These are phyloP conservation scores for Macaranga tanarius DNA, from an alignment of 441 rosid genomes.

Conservation along the genomic window DNA sequence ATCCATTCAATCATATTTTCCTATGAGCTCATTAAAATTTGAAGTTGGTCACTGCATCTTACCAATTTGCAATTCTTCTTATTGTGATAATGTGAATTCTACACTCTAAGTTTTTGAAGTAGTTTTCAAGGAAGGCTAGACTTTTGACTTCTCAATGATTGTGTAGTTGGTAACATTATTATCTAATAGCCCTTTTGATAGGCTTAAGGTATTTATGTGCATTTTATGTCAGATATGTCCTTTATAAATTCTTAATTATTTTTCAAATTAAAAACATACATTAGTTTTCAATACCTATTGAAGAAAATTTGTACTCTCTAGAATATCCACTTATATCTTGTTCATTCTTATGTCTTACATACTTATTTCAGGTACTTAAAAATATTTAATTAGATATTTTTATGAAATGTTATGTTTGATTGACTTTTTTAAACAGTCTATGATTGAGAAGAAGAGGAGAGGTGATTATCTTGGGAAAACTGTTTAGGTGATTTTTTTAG, in stretches of 20 bases:
- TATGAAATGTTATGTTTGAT: too few relatives aligned
- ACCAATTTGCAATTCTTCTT: conserved; percentile 9
- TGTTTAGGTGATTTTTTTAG: too few relatives aligned
- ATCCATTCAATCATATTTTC: background rate
- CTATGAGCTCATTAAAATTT: background rate
- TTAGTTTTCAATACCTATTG: background rate
- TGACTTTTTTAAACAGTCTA: too few relatives aligned
- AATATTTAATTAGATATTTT: too few relatives aligned
- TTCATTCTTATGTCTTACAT: conserved; percentile 14
- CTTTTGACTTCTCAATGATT: conserved; percentile 69
- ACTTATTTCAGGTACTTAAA: too few relatives aligned
- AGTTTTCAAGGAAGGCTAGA: conserved; percentile 63
- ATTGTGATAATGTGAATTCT: conserved; percentile 23
- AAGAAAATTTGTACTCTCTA: conserved; percentile 8
- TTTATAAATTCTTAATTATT: conserved; percentile 4
- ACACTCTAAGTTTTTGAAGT: conserved; percentile 79
- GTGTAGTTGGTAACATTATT: conserved; percentile 77
- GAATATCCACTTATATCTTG: conserved; percentile 15
- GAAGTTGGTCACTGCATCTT: background rate
- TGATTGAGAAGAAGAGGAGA: too few relatives aligned
- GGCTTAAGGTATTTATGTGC: conserved; percentile 73
- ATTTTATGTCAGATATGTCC: conserved; percentile 61
- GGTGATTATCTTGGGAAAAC: too few relatives aligned
- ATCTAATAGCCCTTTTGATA: conserved; percentile 53
- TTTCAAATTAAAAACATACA: background rate